These are phyloP conservation scores for Blastobotrys capitulatus DNA, from an alignment of 1,139 yeast genomes.

Conservation along the genomic window DNA sequence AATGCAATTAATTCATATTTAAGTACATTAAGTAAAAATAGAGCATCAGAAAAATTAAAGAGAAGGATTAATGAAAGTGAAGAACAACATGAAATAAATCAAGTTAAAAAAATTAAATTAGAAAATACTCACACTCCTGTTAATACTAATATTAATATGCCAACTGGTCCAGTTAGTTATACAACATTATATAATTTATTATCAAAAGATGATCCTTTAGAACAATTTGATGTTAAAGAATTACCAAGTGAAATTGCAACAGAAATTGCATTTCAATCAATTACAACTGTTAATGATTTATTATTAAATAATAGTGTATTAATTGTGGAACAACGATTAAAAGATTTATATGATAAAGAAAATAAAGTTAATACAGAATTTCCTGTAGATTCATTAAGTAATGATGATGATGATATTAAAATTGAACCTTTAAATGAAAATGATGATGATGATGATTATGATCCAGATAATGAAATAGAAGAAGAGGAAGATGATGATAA, in stretches of 20 bases:
- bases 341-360: constrained; percentile 35
- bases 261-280: constrained; percentile 60
- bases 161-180: constrained; percentile 31
- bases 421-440: constrained; percentile 5
- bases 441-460: constrained; percentile 11
- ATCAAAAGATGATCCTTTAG: constrained; percentile 53
- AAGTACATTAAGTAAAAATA: constrained; percentile 27
- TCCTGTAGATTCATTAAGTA: constrained; percentile 24
- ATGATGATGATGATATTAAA: constrained; percentile 13
- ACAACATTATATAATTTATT: constrained; percentile 52
- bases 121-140: constrained; percentile 23
- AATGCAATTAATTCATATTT: constrained; percentile 31
- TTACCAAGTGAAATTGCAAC: constrained; percentile 61
- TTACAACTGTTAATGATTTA: constrained; percentile 47
- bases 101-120: constrained; percentile 22
- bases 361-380: constrained; percentile 12
- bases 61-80: constrained; percentile 22
- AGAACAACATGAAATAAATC: constrained; percentile 13
- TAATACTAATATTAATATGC: constrained; percentile 24
- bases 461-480: constrained; percentile 17
- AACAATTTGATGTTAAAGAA: constrained; percentile 62
- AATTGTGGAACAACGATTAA: constrained; percentile 59
- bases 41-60: constrained; percentile 28
- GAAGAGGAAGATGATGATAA: constrained; percentile 20
- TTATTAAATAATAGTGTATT: constrained; percentile 63